Base-by-base conservation (phyloP, 148 eudicot genomes). In the Rhododendron kiyosumense region DNA sequence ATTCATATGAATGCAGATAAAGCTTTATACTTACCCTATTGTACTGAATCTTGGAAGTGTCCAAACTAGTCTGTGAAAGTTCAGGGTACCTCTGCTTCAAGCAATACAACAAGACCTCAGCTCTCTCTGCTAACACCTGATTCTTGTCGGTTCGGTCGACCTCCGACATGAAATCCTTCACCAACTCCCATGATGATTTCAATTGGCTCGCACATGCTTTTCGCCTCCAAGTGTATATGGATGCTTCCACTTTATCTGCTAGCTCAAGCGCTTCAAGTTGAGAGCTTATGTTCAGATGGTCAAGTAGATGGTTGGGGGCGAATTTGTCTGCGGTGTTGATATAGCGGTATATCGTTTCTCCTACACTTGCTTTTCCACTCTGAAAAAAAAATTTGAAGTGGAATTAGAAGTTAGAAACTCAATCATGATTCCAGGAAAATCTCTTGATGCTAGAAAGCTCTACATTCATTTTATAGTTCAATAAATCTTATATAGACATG, bases 221-320 rank as follows among this genome's bases (percentile, higher is more conserved):
- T 10, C 92, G 92, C 83, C 98, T 93, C 98, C 99, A 95, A 46
- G 94, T 94, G 84, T 95, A 91, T 92, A 95, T 86, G 0, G 96
- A 94, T 1, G 96, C 98, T 89, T 97, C 98, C 17, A 97, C 93
- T 81, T 92, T 92, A 87, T 95, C 99, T 17, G 99, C 99, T 4
- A 97, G 92, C 91, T 94, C 96, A 5, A 95, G 93, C 6, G 99
- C 98, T 90, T 97, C 98, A 51, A 92, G 99, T 89, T 94, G 98
- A 1, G 99, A 95, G 67, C 87, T 92, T 79, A 95, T 88, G 85
- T 92, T 94, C 45, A 93, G 89, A 78, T 88, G 85, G 89, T 94
- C 91, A 2, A 97, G 95, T 13, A 97, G 92, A 49, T 90, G 86
- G 12, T 97, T 98, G 0, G 98, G 96, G 49, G 93, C 90, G 78